These are phyloP conservation scores for Amyloporia xantha DNA, from an alignment of 768 basidiomycete genomes.

Conservation along the genomic window DNA sequence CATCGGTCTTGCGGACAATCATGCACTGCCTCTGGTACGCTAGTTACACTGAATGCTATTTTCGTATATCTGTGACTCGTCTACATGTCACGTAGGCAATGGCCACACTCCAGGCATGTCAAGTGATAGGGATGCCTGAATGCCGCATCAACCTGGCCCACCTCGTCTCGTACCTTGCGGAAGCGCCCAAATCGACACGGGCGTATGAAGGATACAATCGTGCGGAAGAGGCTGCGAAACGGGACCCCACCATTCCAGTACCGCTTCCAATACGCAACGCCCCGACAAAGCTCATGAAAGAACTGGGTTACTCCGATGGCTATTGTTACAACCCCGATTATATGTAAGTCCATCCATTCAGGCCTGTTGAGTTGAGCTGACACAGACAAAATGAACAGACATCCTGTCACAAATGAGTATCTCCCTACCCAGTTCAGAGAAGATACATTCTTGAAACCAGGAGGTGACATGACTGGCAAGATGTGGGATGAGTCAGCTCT, in stretches of 20 bases:
- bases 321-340: constrained; percentile 47
- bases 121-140: constrained; percentile 74
- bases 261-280: constrained; percentile 75
- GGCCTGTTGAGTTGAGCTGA: no score
- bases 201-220: constrained; percentile 71
- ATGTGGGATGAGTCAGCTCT: constrained; percentile 44
- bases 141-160: constrained; percentile 77
- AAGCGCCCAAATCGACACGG: constrained; percentile 77
- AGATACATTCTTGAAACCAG: constrained; percentile 31
- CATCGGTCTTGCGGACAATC: constrained; percentile 71
- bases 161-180: constrained; percentile 70
- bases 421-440: constrained; percentile 38
- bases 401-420: constrained; percentile 49
- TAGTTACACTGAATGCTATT: no score
- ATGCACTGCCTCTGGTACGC: constrained; percentile 68
- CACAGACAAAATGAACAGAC: constrained; percentile 28
- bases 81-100: no score
- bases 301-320: constrained; percentile 41
- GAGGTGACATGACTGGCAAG: constrained; percentile 34
- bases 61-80: not conserved
- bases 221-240: constrained; percentile 56
- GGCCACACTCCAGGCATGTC: constrained; percentile 57
- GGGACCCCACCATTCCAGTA: constrained; percentile 48
- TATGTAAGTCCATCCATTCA: constrained; percentile 20
- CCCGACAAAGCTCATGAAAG: constrained; percentile 54